Evolutionary conservation across 441 rosid genomes (phyloP).

Genomic region (Iberis amara): DNA sequence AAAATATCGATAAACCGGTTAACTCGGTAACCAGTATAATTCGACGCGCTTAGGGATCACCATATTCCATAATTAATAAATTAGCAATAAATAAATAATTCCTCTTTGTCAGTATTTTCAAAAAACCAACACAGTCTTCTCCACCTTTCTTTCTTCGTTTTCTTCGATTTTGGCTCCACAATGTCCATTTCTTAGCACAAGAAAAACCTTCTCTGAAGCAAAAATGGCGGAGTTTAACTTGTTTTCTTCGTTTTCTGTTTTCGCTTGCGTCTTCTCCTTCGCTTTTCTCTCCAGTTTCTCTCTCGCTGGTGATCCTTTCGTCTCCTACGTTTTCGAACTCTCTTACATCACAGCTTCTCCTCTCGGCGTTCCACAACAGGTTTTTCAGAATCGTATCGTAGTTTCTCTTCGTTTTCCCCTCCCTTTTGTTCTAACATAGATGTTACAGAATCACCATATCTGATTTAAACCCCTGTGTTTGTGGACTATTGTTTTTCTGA

Average conservation of each 20-base stretch:
- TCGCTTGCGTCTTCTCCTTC: conserved; percentile 33
- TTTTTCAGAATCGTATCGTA: conserved; percentile 18
- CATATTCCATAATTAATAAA: too few species aligned
- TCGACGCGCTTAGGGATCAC: too few species aligned
- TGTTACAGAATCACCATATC: too few species aligned
- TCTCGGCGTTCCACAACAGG: conserved; percentile 85
- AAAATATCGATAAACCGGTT: too few species aligned
- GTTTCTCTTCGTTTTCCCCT: too few species aligned
- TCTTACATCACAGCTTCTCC: conserved; percentile 74
- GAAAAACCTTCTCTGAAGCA: conserved; percentile 2
- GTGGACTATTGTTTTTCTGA: too few species aligned
- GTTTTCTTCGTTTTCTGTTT: conserved; percentile 21
- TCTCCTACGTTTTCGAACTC: conserved; percentile 44
- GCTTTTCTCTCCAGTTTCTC: conserved; percentile 39
- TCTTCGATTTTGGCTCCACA: neutral
- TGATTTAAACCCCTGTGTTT: too few species aligned
- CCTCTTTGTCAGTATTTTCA: too few species aligned
- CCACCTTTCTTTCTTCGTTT: conserved; percentile 9
- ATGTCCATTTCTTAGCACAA: conserved; percentile 2
- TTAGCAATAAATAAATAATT: too few species aligned
- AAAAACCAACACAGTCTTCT: too few species aligned
- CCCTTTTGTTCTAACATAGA: neutral
- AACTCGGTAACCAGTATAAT: too few species aligned
- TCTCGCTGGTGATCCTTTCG: conserved; percentile 59
- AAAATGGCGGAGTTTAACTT: conserved; percentile 22